A percentile compares a stretch with the other conserved stretches of the same genome.
Evolutionary conservation across 345 rosid species (phyloP).

Genomic region (Rhodamnia rubescens): DNA sequence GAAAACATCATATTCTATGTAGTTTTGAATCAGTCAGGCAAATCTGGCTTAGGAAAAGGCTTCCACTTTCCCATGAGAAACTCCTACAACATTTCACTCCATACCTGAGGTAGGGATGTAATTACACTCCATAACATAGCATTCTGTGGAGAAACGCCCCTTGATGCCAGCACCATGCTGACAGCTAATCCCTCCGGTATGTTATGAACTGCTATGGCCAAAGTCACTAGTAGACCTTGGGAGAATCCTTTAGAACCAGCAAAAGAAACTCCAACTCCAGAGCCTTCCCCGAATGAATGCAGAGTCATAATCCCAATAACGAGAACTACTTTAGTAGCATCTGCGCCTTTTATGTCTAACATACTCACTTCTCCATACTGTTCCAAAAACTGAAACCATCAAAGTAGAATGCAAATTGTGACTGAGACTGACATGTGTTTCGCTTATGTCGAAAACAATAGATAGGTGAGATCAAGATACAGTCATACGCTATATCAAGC

Average conservation of each 20-base stretch:
- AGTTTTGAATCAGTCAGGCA: not conserved
- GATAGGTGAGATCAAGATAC: not conserved
- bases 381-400: slow-evolving; percentile 68
- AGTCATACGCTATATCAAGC: not conserved
- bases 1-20: not conserved
- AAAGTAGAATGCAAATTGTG: not conserved
- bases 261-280: slow-evolving; percentile 99
- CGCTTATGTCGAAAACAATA: not conserved
- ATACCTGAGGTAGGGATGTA: slow-evolving; percentile 97
- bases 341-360: slow-evolving; percentile 98
- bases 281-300: slow-evolving; percentile 99
- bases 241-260: slow-evolving; percentile 95
- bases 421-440: not conserved
- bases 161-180: slow-evolving; percentile 97
- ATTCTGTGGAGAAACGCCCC: slow-evolving; percentile 98
- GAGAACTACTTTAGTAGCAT: slow-evolving; percentile 88
- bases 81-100: not conserved
- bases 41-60: not conserved
- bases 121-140: slow-evolving; percentile 99
- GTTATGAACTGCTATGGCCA: slow-evolving; percentile 98
- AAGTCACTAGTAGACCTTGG: slow-evolving; percentile 94
- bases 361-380: slow-evolving; percentile 95
- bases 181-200: slow-evolving; percentile 98
- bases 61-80: not conserved
- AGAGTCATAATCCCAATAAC: slow-evolving; percentile 99